These are phyloP conservation scores for Cryoendolithus antarcticus DNA, from an alignment of 2,329 filamentous ascomycete genomes.

Conservation along the genomic window DNA sequence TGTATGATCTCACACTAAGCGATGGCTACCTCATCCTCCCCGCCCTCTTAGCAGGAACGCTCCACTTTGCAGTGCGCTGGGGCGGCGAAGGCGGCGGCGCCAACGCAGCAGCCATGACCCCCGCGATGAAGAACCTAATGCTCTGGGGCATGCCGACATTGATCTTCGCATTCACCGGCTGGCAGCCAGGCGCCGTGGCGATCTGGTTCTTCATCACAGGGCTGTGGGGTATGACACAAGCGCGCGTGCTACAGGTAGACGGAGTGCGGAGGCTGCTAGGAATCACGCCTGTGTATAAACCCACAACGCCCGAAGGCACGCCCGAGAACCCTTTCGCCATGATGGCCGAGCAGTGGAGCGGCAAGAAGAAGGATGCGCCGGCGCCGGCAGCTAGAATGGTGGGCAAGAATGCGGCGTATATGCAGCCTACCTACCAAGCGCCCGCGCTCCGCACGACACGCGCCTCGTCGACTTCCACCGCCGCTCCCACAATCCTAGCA, in stretches of 20 bases:
- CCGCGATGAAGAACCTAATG: conserved; percentile 28
- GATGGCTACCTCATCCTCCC: conserved; percentile 76
- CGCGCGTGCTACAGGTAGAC: conserved; percentile 25
- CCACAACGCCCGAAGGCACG: conserved; percentile 1
- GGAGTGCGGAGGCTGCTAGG: conserved; percentile 26
- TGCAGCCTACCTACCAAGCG: conserved; percentile 3
- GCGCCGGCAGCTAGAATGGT: neutral
- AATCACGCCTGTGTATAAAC: conserved; percentile 25
- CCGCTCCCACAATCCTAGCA: neutral
- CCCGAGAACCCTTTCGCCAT: neutral
- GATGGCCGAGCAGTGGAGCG: neutral
- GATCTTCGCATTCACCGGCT: conserved; percentile 41
- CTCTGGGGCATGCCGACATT: conserved; percentile 40
- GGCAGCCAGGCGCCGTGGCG: conserved; percentile 46
- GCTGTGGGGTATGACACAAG: conserved; percentile 28
- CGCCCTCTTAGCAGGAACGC: conserved; percentile 18
- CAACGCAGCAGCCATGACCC: conserved; percentile 12
- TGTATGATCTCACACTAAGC: conserved; percentile 58
- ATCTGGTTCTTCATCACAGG: conserved; percentile 46
- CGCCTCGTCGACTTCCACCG: neutral
- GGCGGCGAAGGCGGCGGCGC: conserved; percentile 38
- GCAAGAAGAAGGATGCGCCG: neutral
- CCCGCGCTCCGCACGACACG: conserved; percentile 3
- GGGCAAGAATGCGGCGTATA: neutral
- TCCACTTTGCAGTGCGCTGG: conserved; percentile 24